Percentiles rank a stretch among this genome's conserved stretches.
phyloP scores from a whole-genome alignment of 2,329 filamentous ascomycete genomes.

The Beauveria brongniartii region DNA sequence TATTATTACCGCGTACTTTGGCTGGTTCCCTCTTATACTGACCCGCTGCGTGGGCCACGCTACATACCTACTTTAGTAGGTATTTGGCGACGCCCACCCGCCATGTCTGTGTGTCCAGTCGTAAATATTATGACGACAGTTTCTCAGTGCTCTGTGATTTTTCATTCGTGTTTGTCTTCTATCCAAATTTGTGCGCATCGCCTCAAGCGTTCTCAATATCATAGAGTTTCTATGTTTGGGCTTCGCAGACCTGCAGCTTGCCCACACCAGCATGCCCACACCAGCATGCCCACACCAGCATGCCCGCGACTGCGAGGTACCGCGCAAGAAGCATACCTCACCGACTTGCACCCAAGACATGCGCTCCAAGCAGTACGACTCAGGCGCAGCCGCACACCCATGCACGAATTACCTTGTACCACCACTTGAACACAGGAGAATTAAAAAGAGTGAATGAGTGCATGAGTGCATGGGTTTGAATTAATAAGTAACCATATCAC shows the following conservation, averaged over 20 bases:
- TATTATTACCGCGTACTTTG: not conserved
- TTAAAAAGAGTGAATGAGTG: not conserved
- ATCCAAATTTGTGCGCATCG: not conserved
- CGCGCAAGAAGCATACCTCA: not conserved
- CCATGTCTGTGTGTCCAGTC: not conserved
- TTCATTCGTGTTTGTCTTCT: not conserved
- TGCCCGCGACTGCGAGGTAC: not conserved
- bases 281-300: not conserved
- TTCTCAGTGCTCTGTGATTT: not conserved
- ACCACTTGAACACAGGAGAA: not conserved
- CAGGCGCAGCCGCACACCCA: not conserved
- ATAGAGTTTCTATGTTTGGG: too few species aligned
- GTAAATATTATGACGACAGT: not conserved
- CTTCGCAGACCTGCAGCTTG: not conserved
- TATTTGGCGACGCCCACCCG: not conserved
- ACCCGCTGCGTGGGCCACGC: not conserved
- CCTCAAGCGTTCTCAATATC: not conserved
- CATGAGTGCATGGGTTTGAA: not conserved
- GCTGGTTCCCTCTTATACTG: not conserved
- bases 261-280: not conserved
- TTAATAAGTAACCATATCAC: not conserved
- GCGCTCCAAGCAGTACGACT: not conserved
- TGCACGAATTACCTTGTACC: not conserved
- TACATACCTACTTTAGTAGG: too few species aligned
- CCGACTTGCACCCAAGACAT: not conserved